A percentile compares a stretch with the other conserved stretches of the same genome.
These are phyloP conservation scores for Gloeophyllum trabeum DNA, from an alignment of 768 basidiomycete genomes.

Conservation along the genomic window DNA sequence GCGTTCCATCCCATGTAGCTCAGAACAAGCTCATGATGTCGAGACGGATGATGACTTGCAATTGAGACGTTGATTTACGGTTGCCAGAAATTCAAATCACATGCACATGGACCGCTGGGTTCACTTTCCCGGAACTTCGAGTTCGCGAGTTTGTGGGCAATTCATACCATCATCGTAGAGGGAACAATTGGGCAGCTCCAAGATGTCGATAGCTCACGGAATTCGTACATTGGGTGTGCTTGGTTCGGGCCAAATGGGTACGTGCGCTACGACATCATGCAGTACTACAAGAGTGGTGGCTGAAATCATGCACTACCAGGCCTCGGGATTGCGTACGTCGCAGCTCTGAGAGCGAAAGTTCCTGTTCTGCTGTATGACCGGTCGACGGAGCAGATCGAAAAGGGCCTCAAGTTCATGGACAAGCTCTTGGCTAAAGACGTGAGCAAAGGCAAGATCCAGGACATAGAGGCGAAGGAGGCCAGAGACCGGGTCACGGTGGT, in stretches of 20 bases:
- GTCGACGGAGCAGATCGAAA: constrained; percentile 60
- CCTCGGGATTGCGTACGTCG: constrained; percentile 82
- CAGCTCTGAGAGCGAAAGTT: constrained; percentile 76
- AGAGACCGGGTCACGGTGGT: constrained; percentile 53
- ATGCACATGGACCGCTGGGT: too few species aligned
- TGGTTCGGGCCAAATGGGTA: constrained; percentile 73
- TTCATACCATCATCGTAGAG: too few species aligned
- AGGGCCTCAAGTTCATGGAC: constrained; percentile 67
- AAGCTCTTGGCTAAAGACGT: constrained; percentile 85
- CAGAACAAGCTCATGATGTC: too few species aligned
- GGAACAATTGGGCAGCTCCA: too few species aligned
- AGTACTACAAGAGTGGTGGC: not conserved
- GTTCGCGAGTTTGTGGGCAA: too few species aligned
- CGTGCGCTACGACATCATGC: constrained; percentile 2
- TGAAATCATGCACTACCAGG: constrained; percentile 26
- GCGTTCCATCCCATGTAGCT: too few species aligned
- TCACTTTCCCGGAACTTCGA: too few species aligned
- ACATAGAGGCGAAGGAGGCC: constrained; percentile 64
- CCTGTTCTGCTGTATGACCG: constrained; percentile 81
- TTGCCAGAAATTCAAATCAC: too few species aligned
- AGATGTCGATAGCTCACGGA: constrained; percentile 56
- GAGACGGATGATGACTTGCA: too few species aligned
- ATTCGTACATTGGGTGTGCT: constrained; percentile 69
- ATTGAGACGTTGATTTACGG: too few species aligned
- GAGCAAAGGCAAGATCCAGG: constrained; percentile 63